These are phyloP conservation scores for Onygena corvina DNA, from an alignment of 2,329 filamentous ascomycete species.

Conservation along the genomic window DNA sequence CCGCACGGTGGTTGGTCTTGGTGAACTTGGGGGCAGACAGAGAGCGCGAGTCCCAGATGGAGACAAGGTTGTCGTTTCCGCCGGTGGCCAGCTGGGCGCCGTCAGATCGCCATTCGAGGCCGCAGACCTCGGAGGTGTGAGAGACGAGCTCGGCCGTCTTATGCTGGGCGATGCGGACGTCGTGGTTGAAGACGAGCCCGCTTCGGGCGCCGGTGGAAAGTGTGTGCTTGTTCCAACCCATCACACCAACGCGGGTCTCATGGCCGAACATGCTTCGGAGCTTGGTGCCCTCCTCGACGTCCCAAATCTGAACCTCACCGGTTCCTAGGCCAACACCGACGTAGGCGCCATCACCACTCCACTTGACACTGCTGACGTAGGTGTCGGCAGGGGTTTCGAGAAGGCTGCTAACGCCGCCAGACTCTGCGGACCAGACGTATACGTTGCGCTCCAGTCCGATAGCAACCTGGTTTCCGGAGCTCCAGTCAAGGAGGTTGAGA, in stretches of 20 bases:
- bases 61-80: conserved; percentile 97
- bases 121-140: conserved; percentile 95
- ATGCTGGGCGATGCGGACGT: conserved; percentile 94
- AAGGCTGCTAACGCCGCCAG: conserved; percentile 76
- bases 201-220: conserved; percentile 90
- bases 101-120: conserved; percentile 93
- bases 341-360: conserved; percentile 94
- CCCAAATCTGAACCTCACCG: conserved; percentile 98
- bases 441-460: conserved; percentile 95
- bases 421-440: conserved; percentile 96
- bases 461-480: conserved; percentile 91
- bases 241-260: conserved; percentile 89
- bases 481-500: conserved; percentile 97
- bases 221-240: conserved; percentile 99
- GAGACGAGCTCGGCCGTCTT: conserved; percentile 95
- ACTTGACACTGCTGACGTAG: conserved; percentile 96
- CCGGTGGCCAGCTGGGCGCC: conserved; percentile 94
- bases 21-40: conserved; percentile 93
- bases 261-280: conserved; percentile 98
- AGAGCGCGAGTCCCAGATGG: conserved; percentile 95
- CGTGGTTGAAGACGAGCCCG: conserved; percentile 94
- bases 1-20: conserved; percentile 98
- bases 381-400: conserved; percentile 81
- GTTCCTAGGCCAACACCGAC: conserved; percentile 89
- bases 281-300: conserved; percentile 87